Evolutionary conservation across 2,329 filamentous ascomycete species (phyloP), one percentile per base, ranked within the genome.

Genomic region (Penicillium aurantiogriseum): DNA sequence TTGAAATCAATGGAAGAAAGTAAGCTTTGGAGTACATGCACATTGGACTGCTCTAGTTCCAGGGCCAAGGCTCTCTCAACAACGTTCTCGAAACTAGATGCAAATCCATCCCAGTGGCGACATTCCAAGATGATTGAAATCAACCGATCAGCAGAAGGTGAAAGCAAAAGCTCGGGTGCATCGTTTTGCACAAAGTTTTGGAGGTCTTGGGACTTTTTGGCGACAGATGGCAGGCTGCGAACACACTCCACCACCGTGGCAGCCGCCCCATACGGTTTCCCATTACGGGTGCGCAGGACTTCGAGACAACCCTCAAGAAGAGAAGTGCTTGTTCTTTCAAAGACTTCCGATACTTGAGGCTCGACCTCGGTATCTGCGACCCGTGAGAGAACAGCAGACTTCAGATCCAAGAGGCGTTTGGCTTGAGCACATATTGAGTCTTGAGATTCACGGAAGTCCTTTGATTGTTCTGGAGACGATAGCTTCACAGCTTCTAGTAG

Each of bases 391-490:
- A 80, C 58, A 21, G 76, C 72, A 45, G 71, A 63, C 59, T 80
- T 79, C 10, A 91, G 74, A 2, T 82, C 76, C 59, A 89, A 88
- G 76, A 91, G 91, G 0, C 89, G 86, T 45, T 81, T 79, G 0
- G 87, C 87, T 65, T 89, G 83, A 7, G 86, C 80, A 10, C 85
- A 83, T 27, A 96, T 81, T 40, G 80, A 79, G 50, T 85, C 81
- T 70, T 96, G 91, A 0, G 91, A 95, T 42, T 81, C 80, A 27
- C 84, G 81, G 64, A 90, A 90, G 19, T 91, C 89, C 60, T 88
- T 88, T 0, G 91, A 92, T 55, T 93, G 86, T 69, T 93, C 91
- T 0, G 92, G 91, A 5, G 90, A 81, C 0, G 91, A 95, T 6
- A 85, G 84, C 53, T 86, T 87, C 56, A 96, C 86, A 38, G 83